Conservation (phyloP, 768 basidiomycete species). For the Suillus weaverae region DNA sequence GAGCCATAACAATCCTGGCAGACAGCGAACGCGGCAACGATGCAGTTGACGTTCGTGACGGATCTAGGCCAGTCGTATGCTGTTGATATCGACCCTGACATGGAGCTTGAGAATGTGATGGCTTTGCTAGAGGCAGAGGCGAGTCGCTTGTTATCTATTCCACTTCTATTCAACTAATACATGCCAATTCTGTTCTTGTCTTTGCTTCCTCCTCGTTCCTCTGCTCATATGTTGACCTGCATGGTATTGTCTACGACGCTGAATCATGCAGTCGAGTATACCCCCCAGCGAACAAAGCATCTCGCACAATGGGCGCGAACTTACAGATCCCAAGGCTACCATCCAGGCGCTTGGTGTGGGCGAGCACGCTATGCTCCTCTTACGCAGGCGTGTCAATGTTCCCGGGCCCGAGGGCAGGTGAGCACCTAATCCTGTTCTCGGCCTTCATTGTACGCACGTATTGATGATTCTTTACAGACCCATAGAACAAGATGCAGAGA, state of each 20-base stretch:
- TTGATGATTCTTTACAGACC: constrained; percentile 41
- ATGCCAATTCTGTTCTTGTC: background rate
- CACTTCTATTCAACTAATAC: constrained; percentile 4
- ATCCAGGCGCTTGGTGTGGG: constrained; percentile 63
- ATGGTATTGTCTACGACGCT: background rate
- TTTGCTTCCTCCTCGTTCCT: background rate
- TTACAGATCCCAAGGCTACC: constrained; percentile 65
- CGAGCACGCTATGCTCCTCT: constrained; percentile 62
- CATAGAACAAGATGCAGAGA: constrained; percentile 81
- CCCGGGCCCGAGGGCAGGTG: constrained; percentile 41
- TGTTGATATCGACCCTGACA: constrained; percentile 85
- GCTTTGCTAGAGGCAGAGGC: constrained; percentile 96
- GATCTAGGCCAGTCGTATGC: constrained; percentile 63
- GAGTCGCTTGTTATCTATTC: constrained; percentile 28
- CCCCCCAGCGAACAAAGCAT: constrained; percentile 73
- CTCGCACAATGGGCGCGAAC: constrained; percentile 62
- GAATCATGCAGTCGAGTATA: constrained; percentile 63
- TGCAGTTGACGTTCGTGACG: constrained; percentile 73
- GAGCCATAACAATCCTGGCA: background rate
- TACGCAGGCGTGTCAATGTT: constrained; percentile 58
- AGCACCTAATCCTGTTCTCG: constrained; percentile 1
- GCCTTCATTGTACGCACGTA: background rate
- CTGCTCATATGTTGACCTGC: background rate
- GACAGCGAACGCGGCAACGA: constrained; percentile 27
- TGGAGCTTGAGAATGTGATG: constrained; percentile 92